A percentile compares a stretch with the other conserved stretches of the same genome.
These are phyloP conservation scores for Combretum micranthum DNA, from an alignment of 345 rosid species.

Conservation along the genomic window DNA sequence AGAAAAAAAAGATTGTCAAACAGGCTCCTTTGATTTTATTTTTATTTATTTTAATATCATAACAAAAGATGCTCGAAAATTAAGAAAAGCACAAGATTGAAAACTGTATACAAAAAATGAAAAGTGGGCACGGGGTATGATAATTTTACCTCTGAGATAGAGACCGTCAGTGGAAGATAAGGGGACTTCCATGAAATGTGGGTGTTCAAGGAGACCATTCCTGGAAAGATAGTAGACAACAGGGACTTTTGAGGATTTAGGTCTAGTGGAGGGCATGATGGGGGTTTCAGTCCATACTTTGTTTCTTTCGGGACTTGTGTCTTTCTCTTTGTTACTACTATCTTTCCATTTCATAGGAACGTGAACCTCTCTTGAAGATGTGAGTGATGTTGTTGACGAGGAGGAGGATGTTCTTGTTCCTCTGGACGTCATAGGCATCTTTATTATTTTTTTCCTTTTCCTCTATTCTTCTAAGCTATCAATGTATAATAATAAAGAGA, in stretches of 20 bases:
- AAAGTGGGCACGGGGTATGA: not conserved
- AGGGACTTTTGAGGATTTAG: conserved; percentile 38
- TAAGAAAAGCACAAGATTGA: too few relatives aligned
- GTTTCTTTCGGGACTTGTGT: conserved; percentile 61
- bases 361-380: conserved; percentile 16
- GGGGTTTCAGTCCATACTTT: conserved; percentile 45
- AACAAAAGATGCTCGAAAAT: too few relatives aligned
- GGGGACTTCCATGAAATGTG: conserved; percentile 93
- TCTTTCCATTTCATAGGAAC: conserved; percentile 22
- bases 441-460: not conserved
- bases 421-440: conserved; percentile 40
- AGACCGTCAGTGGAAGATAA: conserved; percentile 71
- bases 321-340: conserved; percentile 28
- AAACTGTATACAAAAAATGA: too few relatives aligned
- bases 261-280: conserved; percentile 35
- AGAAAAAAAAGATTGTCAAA: too few relatives aligned
- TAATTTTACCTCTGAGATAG: conserved; percentile 54
- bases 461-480: too few relatives aligned
- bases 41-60: too few relatives aligned
- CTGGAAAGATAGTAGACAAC: conserved; percentile 83
- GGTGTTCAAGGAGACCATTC: conserved; percentile 93
- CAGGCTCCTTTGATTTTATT: too few relatives aligned
- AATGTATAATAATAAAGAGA: conserved; percentile 6
- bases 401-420: conserved; percentile 11
- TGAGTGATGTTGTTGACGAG: conserved; percentile 8